Conservation (phyloP, 805 yeast species). For the Ogataea minuta region DNA sequence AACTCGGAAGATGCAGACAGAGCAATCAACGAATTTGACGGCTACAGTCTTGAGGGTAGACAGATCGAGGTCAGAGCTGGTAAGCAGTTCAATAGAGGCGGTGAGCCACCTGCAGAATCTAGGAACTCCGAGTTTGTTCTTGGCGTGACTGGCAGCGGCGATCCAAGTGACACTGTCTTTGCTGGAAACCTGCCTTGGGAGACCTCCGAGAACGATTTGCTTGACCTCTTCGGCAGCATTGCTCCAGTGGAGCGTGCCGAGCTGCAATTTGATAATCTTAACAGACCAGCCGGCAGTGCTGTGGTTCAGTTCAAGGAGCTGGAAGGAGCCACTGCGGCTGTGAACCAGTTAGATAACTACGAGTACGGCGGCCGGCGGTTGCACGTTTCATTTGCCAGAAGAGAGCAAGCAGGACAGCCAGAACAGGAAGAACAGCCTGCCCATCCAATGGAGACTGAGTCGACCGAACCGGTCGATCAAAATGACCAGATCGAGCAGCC, state of each 20-base stretch:
- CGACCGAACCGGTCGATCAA: too few relatives aligned
- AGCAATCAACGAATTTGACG: conserved; percentile 71
- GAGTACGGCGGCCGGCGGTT: conserved; percentile 81
- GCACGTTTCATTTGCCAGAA: conserved; percentile 62
- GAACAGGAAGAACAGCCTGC: conserved; percentile 5
- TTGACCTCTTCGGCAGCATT: conserved; percentile 80
- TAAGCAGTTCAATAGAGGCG: conserved; percentile 30
- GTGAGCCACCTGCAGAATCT: conserved; percentile 20
- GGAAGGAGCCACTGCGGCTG: conserved; percentile 71
- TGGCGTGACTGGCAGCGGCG: conserved; percentile 62
- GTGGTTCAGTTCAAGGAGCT: conserved; percentile 70
- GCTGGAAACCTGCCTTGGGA: conserved; percentile 84
- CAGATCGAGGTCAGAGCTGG: conserved; percentile 79
- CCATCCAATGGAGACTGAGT: background rate
- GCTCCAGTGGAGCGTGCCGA: conserved; percentile 78
- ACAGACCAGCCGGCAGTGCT: conserved; percentile 80
- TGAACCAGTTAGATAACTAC: conserved; percentile 72
- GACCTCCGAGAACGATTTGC: conserved; percentile 81
- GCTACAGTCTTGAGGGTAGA: conserved; percentile 73
- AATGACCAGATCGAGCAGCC: too few relatives aligned
- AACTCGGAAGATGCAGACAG: conserved; percentile 63
- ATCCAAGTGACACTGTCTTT: conserved; percentile 57
- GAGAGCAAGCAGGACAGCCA: conserved; percentile 16
- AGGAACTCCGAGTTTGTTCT: conserved; percentile 59
- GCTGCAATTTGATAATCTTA: conserved; percentile 57